Evolutionary conservation across 1,139 yeast species (phyloP).

Genomic region (Saccharomycopsis hybrid): DNA sequence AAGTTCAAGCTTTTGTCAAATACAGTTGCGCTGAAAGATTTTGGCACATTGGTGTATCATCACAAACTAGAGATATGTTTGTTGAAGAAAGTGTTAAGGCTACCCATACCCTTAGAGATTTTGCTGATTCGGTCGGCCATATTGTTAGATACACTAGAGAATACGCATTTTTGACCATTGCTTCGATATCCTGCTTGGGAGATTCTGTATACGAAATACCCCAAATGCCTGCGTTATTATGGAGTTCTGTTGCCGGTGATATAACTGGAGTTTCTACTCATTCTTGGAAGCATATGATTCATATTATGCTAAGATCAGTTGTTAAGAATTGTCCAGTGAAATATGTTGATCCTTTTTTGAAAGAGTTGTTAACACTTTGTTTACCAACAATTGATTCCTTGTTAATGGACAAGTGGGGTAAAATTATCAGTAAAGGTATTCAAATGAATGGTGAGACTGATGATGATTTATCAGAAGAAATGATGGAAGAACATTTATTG

Average conservation of each 20-base stretch:
- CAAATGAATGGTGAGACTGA: constrained; percentile 46
- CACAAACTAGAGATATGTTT: constrained; percentile 89
- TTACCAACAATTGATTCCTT: constrained; percentile 67
- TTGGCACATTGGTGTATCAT: constrained; percentile 98
- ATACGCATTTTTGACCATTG: constrained; percentile 85
- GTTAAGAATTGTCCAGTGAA: constrained; percentile 82
- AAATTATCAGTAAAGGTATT: constrained; percentile 62
- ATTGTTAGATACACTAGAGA: constrained; percentile 92
- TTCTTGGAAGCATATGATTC: constrained; percentile 95
- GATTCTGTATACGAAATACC: constrained; percentile 86
- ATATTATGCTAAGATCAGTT: constrained; percentile 79
- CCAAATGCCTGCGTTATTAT: constrained; percentile 63
- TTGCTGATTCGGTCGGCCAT: constrained; percentile 98
- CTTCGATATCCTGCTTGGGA: constrained; percentile 85
- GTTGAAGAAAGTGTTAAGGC: constrained; percentile 94
- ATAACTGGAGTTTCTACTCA: constrained; percentile 84
- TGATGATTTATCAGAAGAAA: constrained; percentile 87
- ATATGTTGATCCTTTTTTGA: constrained; percentile 63
- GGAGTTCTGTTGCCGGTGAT: constrained; percentile 85
- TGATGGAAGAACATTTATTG: constrained; percentile 94
- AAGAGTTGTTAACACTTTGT: constrained; percentile 69
- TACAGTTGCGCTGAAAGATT: constrained; percentile 88
- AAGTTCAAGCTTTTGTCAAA: constrained; percentile 84
- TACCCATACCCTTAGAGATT: constrained; percentile 85
- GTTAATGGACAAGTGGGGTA: constrained; percentile 67